A percentile compares a stretch with the other conserved stretches of the same genome.
These are phyloP conservation scores for Aspergillus fumigatiaffinis DNA, from an alignment of 2,329 filamentous ascomycete species.

Conservation along the genomic window DNA sequence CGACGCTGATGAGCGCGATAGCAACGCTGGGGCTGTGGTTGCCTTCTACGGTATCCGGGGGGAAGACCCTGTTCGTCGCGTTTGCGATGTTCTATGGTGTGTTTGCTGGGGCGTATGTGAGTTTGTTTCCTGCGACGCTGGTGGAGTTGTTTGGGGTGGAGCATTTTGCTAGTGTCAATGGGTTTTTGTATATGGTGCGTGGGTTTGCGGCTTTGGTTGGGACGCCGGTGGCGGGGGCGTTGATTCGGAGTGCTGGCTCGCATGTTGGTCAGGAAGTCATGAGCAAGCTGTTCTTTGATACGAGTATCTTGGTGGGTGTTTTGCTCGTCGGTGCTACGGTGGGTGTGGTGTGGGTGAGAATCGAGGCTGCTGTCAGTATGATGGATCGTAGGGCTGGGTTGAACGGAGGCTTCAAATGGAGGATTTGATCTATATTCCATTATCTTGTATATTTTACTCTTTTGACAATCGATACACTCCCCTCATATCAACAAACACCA, in stretches of 20 bases:
- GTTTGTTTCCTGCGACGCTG: slow-evolving; percentile 38
- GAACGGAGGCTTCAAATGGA: background rate
- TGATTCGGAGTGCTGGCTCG: slow-evolving; percentile 20
- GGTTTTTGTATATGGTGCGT: slow-evolving; percentile 38
- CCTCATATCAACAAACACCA: no score
- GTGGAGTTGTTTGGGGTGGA: slow-evolving; percentile 39
- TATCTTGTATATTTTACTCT: no score
- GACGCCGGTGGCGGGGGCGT: slow-evolving; percentile 31
- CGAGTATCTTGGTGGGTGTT: slow-evolving; percentile 22
- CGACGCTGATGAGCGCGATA: slow-evolving; percentile 28
- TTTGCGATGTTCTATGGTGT: slow-evolving; percentile 35
- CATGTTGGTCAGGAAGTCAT: background rate
- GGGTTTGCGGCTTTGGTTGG: slow-evolving; percentile 37
- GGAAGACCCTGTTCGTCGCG: slow-evolving; percentile 22
- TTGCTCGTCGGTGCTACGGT: slow-evolving; percentile 20
- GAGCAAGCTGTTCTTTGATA: slow-evolving; percentile 5
- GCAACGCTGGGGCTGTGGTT: slow-evolving; percentile 26
- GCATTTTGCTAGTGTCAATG: slow-evolving; percentile 37
- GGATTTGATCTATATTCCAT: background rate
- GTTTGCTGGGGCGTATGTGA: slow-evolving; percentile 37
- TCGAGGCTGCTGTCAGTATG: slow-evolving; percentile 15
- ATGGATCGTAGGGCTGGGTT: background rate
- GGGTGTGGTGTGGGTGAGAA: slow-evolving; percentile 23
- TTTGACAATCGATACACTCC: no score
- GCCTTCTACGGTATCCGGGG: slow-evolving; percentile 11